Conservation (phyloP, 805 yeast genomes). For the Lipomyces japonicus region DNA sequence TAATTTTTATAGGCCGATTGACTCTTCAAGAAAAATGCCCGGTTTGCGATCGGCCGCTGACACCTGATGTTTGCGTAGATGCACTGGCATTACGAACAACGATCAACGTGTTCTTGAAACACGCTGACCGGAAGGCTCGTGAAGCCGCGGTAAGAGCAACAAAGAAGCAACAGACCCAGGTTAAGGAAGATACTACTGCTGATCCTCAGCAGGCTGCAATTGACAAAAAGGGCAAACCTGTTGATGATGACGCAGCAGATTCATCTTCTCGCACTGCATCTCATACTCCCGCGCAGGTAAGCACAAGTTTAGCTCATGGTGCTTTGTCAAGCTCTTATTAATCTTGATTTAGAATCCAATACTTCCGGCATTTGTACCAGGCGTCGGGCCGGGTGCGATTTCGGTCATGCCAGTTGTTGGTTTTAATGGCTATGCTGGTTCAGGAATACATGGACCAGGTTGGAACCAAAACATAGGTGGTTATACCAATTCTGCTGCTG, state of each 20-base stretch:
- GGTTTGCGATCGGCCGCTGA: slow-evolving; percentile 14
- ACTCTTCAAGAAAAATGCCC: slow-evolving; percentile 14
- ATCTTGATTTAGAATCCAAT: not conserved
- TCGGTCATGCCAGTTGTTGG: not conserved
- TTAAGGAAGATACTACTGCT: not conserved
- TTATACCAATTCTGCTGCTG: no score
- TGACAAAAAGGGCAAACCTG: no score
- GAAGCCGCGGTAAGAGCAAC: slow-evolving; percentile 8
- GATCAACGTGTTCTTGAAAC: slow-evolving; percentile 22
- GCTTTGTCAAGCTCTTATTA: not conserved
- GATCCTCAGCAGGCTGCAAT: no score
- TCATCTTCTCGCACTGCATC: not conserved
- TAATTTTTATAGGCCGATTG: slow-evolving; percentile 12
- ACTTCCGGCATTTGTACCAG: not conserved
- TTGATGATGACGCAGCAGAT: not conserved
- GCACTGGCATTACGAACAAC: slow-evolving; percentile 23
- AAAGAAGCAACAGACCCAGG: not conserved
- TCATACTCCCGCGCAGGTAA: not conserved
- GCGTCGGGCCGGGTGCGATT: not conserved
- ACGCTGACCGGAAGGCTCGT: slow-evolving; percentile 22
- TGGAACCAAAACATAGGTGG: no score
- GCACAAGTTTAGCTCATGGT: not conserved
- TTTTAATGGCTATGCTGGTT: not conserved
- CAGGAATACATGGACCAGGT: slow-evolving; percentile 5
- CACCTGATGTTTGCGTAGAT: slow-evolving; percentile 7